Percentiles rank a stretch among this genome's conserved stretches.
Conservation (phyloP, 1,284 basidiomycete genomes). For the Tylopilus sp. region DNA sequence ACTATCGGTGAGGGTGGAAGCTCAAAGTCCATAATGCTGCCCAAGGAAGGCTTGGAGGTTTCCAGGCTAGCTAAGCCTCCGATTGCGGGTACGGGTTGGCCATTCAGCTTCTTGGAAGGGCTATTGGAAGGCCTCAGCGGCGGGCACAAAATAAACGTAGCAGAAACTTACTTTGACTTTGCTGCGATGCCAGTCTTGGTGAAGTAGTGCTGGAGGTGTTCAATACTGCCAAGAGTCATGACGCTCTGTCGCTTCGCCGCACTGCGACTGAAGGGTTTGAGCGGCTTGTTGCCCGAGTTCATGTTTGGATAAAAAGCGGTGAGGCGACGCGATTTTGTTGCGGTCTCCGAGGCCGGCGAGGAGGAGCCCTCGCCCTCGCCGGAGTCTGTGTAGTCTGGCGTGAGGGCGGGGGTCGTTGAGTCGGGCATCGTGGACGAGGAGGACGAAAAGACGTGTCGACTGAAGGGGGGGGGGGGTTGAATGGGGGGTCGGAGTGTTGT, state of each 20-base stretch:
- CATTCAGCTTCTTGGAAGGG: slow-evolving; percentile 50
- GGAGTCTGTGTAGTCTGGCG: slow-evolving; percentile 48
- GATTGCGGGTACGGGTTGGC: slow-evolving; percentile 69
- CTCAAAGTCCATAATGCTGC: slow-evolving; percentile 46
- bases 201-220: slow-evolving; percentile 85
- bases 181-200: slow-evolving; percentile 77
- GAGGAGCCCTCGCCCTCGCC: slow-evolving; percentile 35
- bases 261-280: slow-evolving; percentile 80
- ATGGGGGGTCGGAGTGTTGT: slow-evolving; percentile 10
- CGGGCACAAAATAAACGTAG: not conserved
- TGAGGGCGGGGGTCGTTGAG: slow-evolving; percentile 44
- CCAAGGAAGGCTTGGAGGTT: slow-evolving; percentile 38
- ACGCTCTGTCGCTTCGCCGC: slow-evolving; percentile 85
- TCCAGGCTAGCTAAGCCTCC: slow-evolving; percentile 47
- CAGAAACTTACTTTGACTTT: slow-evolving; percentile 60
- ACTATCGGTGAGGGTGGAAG: slow-evolving; percentile 67
- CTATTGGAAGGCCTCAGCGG: slow-evolving; percentile 32
- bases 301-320: slow-evolving; percentile 74
- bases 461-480: not conserved
- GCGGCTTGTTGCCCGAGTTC: slow-evolving; percentile 63
- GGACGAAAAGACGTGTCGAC: slow-evolving; percentile 4
- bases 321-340: slow-evolving; percentile 43
- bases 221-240: slow-evolving; percentile 81
- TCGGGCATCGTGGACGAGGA: slow-evolving; percentile 33
- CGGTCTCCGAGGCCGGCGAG: slow-evolving; percentile 21